A percentile compares a stretch with the other conserved stretches of the same genome.
Evolutionary conservation across 345 rosid species (phyloP).

Genomic region (Gossypium mustelinum): DNA sequence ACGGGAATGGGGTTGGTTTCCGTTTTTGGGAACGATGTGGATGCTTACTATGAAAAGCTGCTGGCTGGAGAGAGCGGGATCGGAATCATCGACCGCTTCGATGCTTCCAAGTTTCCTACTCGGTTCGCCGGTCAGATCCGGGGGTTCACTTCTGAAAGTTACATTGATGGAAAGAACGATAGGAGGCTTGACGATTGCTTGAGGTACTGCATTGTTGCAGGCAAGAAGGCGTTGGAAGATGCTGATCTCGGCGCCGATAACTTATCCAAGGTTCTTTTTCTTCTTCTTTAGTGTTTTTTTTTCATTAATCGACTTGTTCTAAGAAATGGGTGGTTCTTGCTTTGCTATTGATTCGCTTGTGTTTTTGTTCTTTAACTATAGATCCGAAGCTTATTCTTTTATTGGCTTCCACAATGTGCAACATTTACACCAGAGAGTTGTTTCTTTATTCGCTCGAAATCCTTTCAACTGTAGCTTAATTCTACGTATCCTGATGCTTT

Average conservation of each 20-base stretch:
- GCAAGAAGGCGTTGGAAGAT: constrained; percentile 83
- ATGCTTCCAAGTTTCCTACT: constrained; percentile 90
- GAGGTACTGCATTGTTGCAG: constrained; percentile 97
- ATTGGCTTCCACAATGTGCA: neutral
- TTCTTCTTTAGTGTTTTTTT: neutral
- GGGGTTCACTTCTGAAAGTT: constrained; percentile 70
- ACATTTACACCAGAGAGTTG: neutral
- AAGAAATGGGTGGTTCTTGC: neutral
- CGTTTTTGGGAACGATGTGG: constrained; percentile 87
- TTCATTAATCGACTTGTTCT: neutral
- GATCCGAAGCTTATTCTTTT: constrained; percentile 3
- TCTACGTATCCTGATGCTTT: neutral
- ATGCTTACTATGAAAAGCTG: constrained; percentile 73
- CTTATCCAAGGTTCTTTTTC: constrained; percentile 45
- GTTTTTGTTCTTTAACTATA: neutral
- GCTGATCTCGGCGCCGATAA: constrained; percentile 81
- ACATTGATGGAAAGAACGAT: constrained; percentile 90
- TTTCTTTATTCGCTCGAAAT: neutral
- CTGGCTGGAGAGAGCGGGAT: constrained; percentile 92
- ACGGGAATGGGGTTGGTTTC: constrained; percentile 96
- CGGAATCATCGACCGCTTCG: constrained; percentile 79
- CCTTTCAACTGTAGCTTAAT: neutral
- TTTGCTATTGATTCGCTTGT: neutral
- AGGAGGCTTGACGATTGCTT: constrained; percentile 88
- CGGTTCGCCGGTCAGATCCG: constrained; percentile 98